Evolutionary conservation across 208 protist genomes (phyloP).

Genomic region (Wallacemonas rigidus): DNA sequence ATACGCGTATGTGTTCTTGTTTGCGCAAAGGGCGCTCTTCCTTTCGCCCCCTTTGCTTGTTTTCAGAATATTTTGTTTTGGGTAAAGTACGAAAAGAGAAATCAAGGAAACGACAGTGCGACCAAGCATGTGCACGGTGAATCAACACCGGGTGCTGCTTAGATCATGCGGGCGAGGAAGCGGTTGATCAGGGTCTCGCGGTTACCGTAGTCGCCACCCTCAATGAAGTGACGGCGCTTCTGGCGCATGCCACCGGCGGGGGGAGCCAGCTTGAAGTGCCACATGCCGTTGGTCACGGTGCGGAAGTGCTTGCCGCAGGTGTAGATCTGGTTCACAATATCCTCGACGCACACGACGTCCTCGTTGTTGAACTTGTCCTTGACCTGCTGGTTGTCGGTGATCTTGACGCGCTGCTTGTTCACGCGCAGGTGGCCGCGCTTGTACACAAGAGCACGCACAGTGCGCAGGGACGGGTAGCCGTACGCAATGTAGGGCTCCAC

Average conservation of each 20-base stretch:
- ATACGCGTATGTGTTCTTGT: too few relatives aligned
- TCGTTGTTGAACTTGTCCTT: conserved; percentile 94
- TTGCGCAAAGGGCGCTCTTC: too few relatives aligned
- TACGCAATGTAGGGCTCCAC: conserved; percentile 99
- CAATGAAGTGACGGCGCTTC: conserved; percentile 98
- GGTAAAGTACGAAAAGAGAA: too few relatives aligned
- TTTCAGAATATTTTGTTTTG: too few relatives aligned
- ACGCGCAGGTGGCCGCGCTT: conserved; percentile 99
- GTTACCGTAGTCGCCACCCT: conserved; percentile 99
- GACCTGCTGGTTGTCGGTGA: conserved; percentile 97
- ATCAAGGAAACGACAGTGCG: too few relatives aligned
- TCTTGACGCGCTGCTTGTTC: conserved; percentile 97
- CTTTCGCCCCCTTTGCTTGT: too few relatives aligned
- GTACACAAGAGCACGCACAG: conserved; percentile 98
- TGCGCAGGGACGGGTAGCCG: conserved; percentile 98
- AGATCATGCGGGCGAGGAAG: conserved; percentile 98
- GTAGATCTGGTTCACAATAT: conserved; percentile 99
- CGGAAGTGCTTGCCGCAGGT: conserved; percentile 99
- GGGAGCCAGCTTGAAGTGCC: conserved; percentile 98
- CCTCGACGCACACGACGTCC: conserved; percentile 98
- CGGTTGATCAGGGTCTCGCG: conserved; percentile 99
- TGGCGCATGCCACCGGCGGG: conserved; percentile 96
- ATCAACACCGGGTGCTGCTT: conserved; percentile 29
- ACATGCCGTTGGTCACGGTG: conserved; percentile 97
- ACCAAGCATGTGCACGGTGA: too few relatives aligned